A percentile compares a stretch with the other conserved stretches of the same genome.
Conservation (phyloP, 2,329 filamentous ascomycete species). For the Lasiodiplodia sp. region DNA sequence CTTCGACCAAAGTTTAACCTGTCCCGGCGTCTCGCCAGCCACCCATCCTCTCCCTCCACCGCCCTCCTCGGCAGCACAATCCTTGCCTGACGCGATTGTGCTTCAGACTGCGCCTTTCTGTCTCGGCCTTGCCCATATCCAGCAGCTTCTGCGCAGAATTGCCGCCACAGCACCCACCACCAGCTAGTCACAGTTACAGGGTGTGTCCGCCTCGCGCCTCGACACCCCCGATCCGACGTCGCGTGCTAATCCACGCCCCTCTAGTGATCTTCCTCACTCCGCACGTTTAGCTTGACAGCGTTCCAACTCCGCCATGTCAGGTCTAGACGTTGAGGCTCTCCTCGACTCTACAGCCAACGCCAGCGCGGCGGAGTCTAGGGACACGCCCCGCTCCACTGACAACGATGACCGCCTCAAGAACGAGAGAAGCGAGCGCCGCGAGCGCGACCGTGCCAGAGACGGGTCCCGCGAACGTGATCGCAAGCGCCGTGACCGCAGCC, state of each 20-base stretch:
- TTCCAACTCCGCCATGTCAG: constrained; percentile 62
- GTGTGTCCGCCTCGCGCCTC: constrained; percentile 21
- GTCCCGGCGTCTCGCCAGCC: constrained; percentile 13
- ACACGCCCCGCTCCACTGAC: constrained; percentile 58
- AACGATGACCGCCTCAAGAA: constrained; percentile 50
- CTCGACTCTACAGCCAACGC: constrained; percentile 82
- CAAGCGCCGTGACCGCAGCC: constrained; percentile 38
- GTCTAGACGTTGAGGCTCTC: constrained; percentile 85
- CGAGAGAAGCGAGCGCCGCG: constrained; percentile 44
- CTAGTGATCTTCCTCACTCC: constrained; percentile 31
- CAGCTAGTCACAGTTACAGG: constrained; percentile 29
- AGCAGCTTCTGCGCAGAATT: constrained; percentile 6
- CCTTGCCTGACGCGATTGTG: constrained; percentile 4
- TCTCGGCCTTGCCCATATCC: not conserved
- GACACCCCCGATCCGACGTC: constrained; percentile 9
- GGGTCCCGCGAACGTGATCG: constrained; percentile 39
- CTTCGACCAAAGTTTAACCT: constrained; percentile 19
- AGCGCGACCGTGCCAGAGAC: constrained; percentile 40
- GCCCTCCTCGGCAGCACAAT: constrained; percentile 7
- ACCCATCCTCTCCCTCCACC: constrained; percentile 9
- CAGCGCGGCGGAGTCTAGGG: constrained; percentile 42
- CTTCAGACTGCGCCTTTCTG: not conserved
- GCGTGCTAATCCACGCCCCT: constrained; percentile 27
- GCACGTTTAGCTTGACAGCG: constrained; percentile 29
- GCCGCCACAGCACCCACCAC: constrained; percentile 14